Conservation (phyloP, 306 rosid species). For the Cucumis hystrix region DNA sequence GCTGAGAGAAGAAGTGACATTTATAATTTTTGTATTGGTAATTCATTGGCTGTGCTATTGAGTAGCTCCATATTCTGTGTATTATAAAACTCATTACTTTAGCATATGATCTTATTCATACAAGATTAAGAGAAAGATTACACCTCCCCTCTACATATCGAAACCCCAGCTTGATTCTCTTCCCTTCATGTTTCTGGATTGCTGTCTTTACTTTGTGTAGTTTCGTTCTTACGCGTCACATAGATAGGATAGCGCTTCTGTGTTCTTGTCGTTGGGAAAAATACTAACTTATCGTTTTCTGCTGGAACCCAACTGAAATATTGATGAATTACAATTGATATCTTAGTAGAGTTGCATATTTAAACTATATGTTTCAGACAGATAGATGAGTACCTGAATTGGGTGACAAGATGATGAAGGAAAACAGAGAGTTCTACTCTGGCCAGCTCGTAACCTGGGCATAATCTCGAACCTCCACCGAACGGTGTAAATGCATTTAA, state of each 20-base stretch:
- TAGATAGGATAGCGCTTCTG: slow-evolving; percentile 79
- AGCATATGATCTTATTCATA: slow-evolving; percentile 6
- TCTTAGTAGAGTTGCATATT: neutral
- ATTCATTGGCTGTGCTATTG: slow-evolving; percentile 1
- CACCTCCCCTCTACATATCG: neutral
- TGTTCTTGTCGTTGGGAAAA: slow-evolving; percentile 91
- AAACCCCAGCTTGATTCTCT: neutral
- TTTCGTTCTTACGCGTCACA: slow-evolving; percentile 27
- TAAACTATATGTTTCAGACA: neutral
- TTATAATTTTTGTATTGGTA: neutral
- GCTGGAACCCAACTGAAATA: slow-evolving; percentile 75
- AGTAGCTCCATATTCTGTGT: slow-evolving; percentile 5
- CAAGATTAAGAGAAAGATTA: neutral
- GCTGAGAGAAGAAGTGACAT: neutral
- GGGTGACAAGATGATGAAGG: slow-evolving; percentile 73
- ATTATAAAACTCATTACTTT: slow-evolving; percentile 2
- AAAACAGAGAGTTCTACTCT: slow-evolving; percentile 84
- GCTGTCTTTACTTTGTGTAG: neutral
- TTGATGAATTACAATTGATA: neutral
- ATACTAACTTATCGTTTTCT: slow-evolving; percentile 85
- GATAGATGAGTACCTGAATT: slow-evolving; percentile 38
- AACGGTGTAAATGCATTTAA: slow-evolving; percentile 65
- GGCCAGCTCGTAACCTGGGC: slow-evolving; percentile 93
- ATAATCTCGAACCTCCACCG: slow-evolving; percentile 83
- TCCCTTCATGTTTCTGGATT: neutral